Conservation (phyloP, 2,329 filamentous ascomycete species). For the Ophiostoma sp. region DNA sequence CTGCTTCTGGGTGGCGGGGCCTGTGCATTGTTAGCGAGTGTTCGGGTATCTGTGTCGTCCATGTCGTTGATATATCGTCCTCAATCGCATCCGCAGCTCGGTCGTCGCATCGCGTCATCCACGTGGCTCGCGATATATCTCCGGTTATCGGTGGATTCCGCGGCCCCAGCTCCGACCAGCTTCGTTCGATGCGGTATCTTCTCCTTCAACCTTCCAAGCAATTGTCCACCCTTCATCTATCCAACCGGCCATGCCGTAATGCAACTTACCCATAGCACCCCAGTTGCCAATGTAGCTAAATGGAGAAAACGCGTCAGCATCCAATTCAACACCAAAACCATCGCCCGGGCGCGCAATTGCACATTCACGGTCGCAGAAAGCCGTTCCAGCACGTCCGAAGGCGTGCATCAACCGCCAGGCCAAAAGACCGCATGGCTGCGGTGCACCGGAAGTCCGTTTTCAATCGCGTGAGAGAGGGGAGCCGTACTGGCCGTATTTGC, state of each 20-base stretch:
- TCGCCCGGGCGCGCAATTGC: neutral
- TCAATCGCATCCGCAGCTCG: too few species aligned
- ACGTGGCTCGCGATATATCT: neutral
- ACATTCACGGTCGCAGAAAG: too few species aligned
- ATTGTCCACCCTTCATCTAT: neutral
- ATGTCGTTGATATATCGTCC: neutral
- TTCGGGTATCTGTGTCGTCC: neutral
- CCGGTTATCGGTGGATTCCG: neutral
- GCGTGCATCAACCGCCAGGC: neutral
- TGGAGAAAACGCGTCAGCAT: conserved; percentile 11
- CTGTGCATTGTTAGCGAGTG: conserved; percentile 20
- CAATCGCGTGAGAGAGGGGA: neutral
- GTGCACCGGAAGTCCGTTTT: conserved; percentile 18
- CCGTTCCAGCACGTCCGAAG: neutral
- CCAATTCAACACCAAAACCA: neutral
- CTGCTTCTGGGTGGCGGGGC: conserved; percentile 42
- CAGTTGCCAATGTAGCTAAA: conserved; percentile 71
- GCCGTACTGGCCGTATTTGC: conserved; percentile 49
- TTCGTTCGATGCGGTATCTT: neutral
- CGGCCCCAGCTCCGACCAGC: neutral
- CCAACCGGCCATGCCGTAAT: neutral
- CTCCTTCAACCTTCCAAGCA: neutral
- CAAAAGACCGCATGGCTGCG: conserved; percentile 21
- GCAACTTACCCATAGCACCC: conserved; percentile 70
- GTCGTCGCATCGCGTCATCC: neutral